Evolutionary conservation across 2,329 filamentous ascomycete species (phyloP).

Genomic region (Paecilomyces fulvus): DNA sequence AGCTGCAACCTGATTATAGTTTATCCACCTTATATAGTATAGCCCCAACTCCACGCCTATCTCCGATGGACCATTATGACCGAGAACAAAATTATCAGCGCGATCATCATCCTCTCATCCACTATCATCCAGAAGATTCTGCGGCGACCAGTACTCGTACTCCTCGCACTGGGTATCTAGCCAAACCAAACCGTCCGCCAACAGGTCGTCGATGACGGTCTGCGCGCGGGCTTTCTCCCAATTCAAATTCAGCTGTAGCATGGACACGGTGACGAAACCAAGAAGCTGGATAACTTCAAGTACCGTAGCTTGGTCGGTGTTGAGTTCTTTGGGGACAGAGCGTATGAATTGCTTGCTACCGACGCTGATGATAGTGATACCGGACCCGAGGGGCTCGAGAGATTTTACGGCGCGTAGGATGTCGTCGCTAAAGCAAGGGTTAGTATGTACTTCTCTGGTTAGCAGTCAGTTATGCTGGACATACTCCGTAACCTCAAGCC

Average conservation of each 20-base stretch:
- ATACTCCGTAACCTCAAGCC: slow-evolving; percentile 70
- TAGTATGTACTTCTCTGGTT: background rate
- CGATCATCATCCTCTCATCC: slow-evolving; percentile 16
- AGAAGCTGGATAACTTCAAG: slow-evolving; percentile 85
- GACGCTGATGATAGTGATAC: slow-evolving; percentile 76
- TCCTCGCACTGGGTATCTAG: slow-evolving; percentile 78
- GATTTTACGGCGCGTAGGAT: slow-evolving; percentile 82
- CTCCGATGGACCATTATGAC: background rate
- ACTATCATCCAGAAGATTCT: slow-evolving; percentile 35
- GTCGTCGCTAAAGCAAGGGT: slow-evolving; percentile 57
- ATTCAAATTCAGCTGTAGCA: slow-evolving; percentile 75
- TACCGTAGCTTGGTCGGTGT: slow-evolving; percentile 85
- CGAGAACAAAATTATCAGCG: background rate
- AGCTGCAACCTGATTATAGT: no score
- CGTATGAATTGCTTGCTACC: slow-evolving; percentile 81
- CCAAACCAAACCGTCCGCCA: slow-evolving; percentile 88
- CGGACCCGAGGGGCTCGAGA: slow-evolving; percentile 76
- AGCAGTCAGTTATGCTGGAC: slow-evolving; percentile 13
- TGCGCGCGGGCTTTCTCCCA: slow-evolving; percentile 81
- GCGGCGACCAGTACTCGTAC: slow-evolving; percentile 77
- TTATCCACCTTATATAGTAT: background rate
- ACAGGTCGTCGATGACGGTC: slow-evolving; percentile 82
- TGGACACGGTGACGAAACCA: slow-evolving; percentile 81
- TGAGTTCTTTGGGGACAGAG: slow-evolving; percentile 89
- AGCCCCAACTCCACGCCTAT: background rate